Percentiles rank a stretch among this genome's conserved stretches.
phyloP scores from a whole-genome alignment of 2,329 filamentous ascomycete species.

The Pestalotiopsis fici region DNA sequence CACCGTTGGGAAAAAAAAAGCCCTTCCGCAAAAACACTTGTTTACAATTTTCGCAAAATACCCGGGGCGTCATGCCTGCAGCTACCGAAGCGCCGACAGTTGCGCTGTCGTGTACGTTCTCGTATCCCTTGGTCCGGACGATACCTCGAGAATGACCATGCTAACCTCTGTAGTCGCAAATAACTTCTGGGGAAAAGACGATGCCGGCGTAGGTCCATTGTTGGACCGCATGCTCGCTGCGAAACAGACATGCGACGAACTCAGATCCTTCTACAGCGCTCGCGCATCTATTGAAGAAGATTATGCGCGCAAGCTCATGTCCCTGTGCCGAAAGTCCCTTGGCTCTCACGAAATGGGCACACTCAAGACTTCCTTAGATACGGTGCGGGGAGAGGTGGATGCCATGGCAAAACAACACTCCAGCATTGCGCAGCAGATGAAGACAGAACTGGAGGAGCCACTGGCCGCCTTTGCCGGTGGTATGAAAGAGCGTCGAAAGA shows the following conservation, averaged over 20 bases:
- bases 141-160: constrained; percentile 4
- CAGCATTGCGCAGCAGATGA: constrained; percentile 90
- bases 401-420: constrained; percentile 93
- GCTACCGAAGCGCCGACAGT: constrained; percentile 62
- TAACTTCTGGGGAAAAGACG: constrained; percentile 99
- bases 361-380: constrained; percentile 81
- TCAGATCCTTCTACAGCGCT: constrained; percentile 88
- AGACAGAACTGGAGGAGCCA: constrained; percentile 91
- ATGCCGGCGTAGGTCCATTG: constrained; percentile 89
- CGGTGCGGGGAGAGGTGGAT: constrained; percentile 85
- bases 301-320: constrained; percentile 86
- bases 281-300: constrained; percentile 96
- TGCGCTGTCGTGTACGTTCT: constrained; percentile 55
- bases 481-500: constrained; percentile 96
- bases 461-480: constrained; percentile 87
- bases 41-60: no score
- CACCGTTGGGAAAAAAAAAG: not conserved
- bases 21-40: not conserved
- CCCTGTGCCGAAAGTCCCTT: constrained; percentile 82
- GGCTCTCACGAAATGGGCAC: constrained; percentile 87
- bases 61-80: constrained; percentile 15
- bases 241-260: constrained; percentile 91
- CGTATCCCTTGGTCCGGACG: not conserved
- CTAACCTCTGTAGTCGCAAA: constrained; percentile 73
- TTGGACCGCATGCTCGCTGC: constrained; percentile 93